phyloP scores from a whole-genome alignment of 805 yeast genomes.

The Lachancea dasiensis region DNA sequence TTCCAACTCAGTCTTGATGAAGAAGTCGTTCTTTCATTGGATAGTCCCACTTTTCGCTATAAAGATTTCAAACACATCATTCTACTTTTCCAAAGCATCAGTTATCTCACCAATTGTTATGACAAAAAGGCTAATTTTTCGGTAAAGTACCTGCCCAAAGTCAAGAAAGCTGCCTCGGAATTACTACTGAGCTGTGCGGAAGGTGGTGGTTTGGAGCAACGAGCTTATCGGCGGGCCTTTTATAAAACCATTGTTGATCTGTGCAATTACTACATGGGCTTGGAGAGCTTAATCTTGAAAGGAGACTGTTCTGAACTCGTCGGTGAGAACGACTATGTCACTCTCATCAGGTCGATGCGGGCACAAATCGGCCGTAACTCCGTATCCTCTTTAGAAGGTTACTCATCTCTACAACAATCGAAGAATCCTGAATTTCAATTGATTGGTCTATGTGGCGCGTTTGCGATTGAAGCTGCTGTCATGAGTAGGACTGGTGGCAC shows the following conservation, averaged over 20 bases:
- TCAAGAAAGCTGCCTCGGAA: constrained; percentile 17
- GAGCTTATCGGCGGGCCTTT: constrained; percentile 11
- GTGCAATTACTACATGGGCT: constrained; percentile 19
- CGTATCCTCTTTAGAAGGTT: constrained; percentile 9
- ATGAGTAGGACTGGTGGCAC: constrained; percentile 5
- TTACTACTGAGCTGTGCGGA: constrained; percentile 13
- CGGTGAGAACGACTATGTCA: constrained; percentile 7
- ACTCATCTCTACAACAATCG: constrained; percentile 4
- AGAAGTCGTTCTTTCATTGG: constrained; percentile 13
- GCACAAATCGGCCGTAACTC: constrained; percentile 15
- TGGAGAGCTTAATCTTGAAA: constrained; percentile 7
- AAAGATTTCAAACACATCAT: constrained; percentile 26
- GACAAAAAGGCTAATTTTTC: constrained; percentile 30
- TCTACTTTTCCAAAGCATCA: constrained; percentile 29
- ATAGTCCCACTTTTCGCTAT: constrained; percentile 20
- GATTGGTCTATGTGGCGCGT: constrained; percentile 22
- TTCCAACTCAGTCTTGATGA: constrained; percentile 13
- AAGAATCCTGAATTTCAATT: constrained; percentile 8
- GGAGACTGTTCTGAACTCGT: constrained; percentile 3
- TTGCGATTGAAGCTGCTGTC: constrained; percentile 11
- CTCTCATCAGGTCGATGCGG: constrained; percentile 11
- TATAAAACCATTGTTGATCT: constrained; percentile 16
- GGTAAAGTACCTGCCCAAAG: constrained; percentile 27
- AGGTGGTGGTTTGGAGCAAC: background rate
- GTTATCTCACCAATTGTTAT: constrained; percentile 30